Evolutionary conservation across 2,329 filamentous ascomycete species (phyloP).

Genomic region (Epichloe sp.): DNA sequence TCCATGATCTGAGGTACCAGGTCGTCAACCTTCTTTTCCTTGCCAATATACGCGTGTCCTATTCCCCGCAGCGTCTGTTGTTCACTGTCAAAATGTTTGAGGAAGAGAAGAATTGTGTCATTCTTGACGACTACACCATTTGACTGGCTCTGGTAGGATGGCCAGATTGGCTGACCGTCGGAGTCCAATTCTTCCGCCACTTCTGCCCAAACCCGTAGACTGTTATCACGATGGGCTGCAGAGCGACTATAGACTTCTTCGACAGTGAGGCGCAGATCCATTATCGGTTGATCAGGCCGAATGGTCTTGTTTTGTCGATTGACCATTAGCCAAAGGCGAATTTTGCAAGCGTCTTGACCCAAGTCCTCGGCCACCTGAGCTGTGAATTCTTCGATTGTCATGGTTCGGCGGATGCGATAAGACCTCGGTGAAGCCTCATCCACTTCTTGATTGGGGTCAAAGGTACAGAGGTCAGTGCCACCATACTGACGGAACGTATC

Average conservation of each 20-base stretch:
- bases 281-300: constrained; percentile 76
- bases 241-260: constrained; percentile 51
- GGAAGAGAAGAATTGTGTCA: constrained; percentile 66
- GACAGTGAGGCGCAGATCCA: constrained; percentile 61
- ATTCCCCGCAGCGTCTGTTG: constrained; percentile 63
- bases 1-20: constrained; percentile 64
- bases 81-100: constrained; percentile 82
- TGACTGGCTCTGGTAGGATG: constrained; percentile 44
- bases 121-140: constrained; percentile 45
- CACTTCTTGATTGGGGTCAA: constrained; percentile 49
- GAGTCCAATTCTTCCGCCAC: constrained; percentile 51
- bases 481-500: constrained; percentile 69
- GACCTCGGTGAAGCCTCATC: constrained; percentile 57
- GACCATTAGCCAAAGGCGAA: constrained; percentile 94
- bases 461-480: constrained; percentile 68
- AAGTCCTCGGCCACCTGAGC: constrained; percentile 58
- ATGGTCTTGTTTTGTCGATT: constrained; percentile 97
- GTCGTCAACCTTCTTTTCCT: constrained; percentile 78
- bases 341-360: constrained; percentile 49
- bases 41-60: constrained; percentile 76
- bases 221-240: constrained; percentile 49
- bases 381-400: constrained; percentile 64
- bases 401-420: constrained; percentile 63
- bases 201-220: constrained; percentile 81
- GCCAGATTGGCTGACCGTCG: constrained; percentile 62